A percentile compares a stretch with the other conserved stretches of the same genome.
phyloP scores from a whole-genome alignment of 2,329 filamentous ascomycete species.

The Exophiala mesophila region DNA sequence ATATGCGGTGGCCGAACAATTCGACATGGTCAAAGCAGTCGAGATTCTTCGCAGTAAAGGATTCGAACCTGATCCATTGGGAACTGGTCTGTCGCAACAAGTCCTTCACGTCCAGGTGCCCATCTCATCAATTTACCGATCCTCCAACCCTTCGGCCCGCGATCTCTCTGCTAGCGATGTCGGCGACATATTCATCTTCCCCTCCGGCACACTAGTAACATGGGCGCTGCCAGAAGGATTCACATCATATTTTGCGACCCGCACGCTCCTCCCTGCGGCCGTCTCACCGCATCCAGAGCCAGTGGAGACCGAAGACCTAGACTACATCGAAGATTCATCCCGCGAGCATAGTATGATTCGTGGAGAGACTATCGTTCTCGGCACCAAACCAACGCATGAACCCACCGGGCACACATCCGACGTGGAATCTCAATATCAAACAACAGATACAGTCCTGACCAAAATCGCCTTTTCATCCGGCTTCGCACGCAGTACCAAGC shows the following conservation, averaged over 20 bases:
- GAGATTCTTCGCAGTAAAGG: slow-evolving; percentile 55
- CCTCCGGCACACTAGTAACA: slow-evolving; percentile 85
- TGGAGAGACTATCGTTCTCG: slow-evolving; percentile 83
- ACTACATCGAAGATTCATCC: slow-evolving; percentile 71
- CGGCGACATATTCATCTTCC: slow-evolving; percentile 93
- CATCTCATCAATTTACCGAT: slow-evolving; percentile 42
- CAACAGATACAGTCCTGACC: slow-evolving; percentile 65
- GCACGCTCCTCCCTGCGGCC: slow-evolving; percentile 69
- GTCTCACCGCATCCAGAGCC: slow-evolving; percentile 65
- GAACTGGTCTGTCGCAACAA: slow-evolving; percentile 59
- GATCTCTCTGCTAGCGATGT: slow-evolving; percentile 43
- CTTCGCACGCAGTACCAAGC: slow-evolving; percentile 84
- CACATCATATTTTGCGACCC: slow-evolving; percentile 64
- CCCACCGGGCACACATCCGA: slow-evolving; percentile 12
- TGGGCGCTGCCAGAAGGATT: slow-evolving; percentile 81
- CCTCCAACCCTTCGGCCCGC: slow-evolving; percentile 37
- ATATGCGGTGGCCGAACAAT: slow-evolving; percentile 64
- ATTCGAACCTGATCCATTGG: slow-evolving; percentile 58
- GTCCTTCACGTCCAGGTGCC: slow-evolving; percentile 57
- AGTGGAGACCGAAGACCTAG: slow-evolving; percentile 82
- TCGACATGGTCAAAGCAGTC: slow-evolving; percentile 55
- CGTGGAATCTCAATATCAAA: slow-evolving; percentile 28
- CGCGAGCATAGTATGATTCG: slow-evolving; percentile 72
- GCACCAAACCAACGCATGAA: slow-evolving; percentile 56
- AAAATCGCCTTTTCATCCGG: slow-evolving; percentile 97